These are phyloP conservation scores for Phaffia tasmanica DNA, from an alignment of 768 basidiomycete species.

Conservation along the genomic window DNA sequence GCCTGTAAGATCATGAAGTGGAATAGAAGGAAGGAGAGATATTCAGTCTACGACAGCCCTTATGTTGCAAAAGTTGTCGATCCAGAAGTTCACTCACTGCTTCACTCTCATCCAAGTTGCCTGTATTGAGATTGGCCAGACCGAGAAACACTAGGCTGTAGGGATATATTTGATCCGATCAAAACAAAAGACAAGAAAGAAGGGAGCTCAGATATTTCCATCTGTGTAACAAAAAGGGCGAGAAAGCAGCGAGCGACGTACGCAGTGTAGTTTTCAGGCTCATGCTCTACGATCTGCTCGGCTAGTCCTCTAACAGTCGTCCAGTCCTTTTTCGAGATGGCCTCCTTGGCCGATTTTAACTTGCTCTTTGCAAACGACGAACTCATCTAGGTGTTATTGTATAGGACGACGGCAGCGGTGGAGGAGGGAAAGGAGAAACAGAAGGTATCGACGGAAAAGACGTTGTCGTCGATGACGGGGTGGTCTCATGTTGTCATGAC, in stretches of 20 bases:
- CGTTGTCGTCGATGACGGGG: too few species aligned
- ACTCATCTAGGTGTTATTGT: constrained; percentile 8
- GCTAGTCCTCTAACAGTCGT: constrained; percentile 56
- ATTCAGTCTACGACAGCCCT: neutral
- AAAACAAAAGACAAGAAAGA: neutral
- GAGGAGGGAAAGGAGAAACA: too few species aligned
- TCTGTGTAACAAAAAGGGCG: neutral
- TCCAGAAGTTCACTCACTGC: constrained; percentile 50
- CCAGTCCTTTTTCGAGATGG: constrained; percentile 64
- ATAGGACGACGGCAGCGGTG: too few species aligned
- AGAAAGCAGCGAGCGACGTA: constrained; percentile 40
- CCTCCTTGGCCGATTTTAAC: constrained; percentile 68
- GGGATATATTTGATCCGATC: neutral
- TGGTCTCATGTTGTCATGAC: too few species aligned
- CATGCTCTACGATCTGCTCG: constrained; percentile 45
- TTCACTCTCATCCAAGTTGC: constrained; percentile 63
- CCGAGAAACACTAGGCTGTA: constrained; percentile 74
- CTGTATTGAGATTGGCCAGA: constrained; percentile 64
- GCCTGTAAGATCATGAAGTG: constrained; percentile 42
- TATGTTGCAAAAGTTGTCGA: neutral
- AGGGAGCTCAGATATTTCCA: constrained; percentile 9
- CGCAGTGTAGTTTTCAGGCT: constrained; percentile 79
- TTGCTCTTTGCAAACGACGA: constrained; percentile 51
- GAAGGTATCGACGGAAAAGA: too few species aligned
- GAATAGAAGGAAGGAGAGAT: neutral